Evolutionary conservation across 805 yeast genomes (phyloP), one percentile per base, ranked within the genome.

Genomic region (Yarrowia deformans): DNA sequence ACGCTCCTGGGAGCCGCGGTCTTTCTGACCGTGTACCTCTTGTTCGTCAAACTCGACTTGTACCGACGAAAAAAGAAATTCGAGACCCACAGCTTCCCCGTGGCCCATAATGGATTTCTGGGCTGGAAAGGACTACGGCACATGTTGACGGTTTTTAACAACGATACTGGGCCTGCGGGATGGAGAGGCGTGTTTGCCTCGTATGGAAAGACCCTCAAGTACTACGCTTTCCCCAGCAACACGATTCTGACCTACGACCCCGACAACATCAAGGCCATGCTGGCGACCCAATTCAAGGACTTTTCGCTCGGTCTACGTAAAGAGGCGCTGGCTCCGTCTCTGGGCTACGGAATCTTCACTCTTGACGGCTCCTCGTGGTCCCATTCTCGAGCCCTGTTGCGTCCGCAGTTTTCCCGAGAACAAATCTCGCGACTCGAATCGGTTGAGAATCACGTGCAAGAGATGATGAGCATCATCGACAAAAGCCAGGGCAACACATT

Each of bases 331-430:
- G 68, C 58, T 18, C 78, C 77, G 13, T 61, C 78, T 16, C 71
- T 79, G 16, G 81, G 81, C 3, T 70, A 73, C 39, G 81, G 81
- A 0, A 79, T 79, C 49, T 79, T 79, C 73, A 79, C 80, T 3
- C 73, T 76, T 18, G 75, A 75, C 45, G 79, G 79, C 19, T 72
- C 72, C 34, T 75, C 74, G 16, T 79, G 81, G 81, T 73, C 75
- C 46, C 81, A 79, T 68, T 76, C 80, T 6, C 70, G 81, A 12
- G 74, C 77, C 1, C 67, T 79, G 72, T 72, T 79, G 42, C 73
- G 80, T 23, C 81, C 81, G 1, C 79, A 78, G 70, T 79, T 79
- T 70, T 55, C 73, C 42, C 70, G 77, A 8, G 76, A 75, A 37
- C 79, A 78, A 72, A 74, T 79, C 23, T 71, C 75, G 14, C 76